Evolutionary conservation across 208 protist genomes (phyloP).

Genomic region (Trypanosoma vivax): DNA sequence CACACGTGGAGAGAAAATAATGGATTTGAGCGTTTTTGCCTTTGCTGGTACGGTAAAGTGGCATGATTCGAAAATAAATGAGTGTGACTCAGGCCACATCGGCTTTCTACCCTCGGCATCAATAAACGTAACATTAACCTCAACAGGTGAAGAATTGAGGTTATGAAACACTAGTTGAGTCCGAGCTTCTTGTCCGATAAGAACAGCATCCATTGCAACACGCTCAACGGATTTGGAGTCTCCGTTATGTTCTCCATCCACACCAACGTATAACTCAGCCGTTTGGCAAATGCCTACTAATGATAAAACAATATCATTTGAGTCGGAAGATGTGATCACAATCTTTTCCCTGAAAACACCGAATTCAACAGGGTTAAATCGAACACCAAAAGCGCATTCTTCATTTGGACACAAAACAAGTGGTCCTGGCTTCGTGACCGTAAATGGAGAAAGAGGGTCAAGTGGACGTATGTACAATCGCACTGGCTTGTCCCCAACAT

Average conservation of each 20-base stretch:
- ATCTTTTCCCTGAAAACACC: constrained; percentile 43
- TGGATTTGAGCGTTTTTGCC: constrained; percentile 7
- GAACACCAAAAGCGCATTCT: constrained; percentile 32
- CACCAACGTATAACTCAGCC: constrained; percentile 40
- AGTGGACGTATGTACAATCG: constrained; percentile 39
- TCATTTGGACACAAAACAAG: constrained; percentile 18
- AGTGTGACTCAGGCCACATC: constrained; percentile 25
- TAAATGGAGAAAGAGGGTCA: constrained; percentile 55
- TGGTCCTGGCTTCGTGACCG: constrained; percentile 29
- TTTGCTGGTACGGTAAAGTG: constrained; percentile 33
- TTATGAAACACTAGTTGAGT: constrained; percentile 40
- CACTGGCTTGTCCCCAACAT: constrained; percentile 22
- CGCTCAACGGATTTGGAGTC: constrained; percentile 18
- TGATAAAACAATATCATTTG: constrained; percentile 32
- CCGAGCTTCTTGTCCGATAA: constrained; percentile 17
- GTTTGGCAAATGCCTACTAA: constrained; percentile 44
- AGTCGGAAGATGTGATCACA: constrained; percentile 18
- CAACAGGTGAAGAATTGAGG: constrained; percentile 46
- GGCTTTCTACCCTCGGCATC: constrained; percentile 1
- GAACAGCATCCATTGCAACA: constrained; percentile 34
- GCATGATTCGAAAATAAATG: constrained; percentile 40
- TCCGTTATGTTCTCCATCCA: constrained; percentile 8
- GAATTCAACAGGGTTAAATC: constrained; percentile 56
- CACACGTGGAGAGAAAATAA: constrained; percentile 32
- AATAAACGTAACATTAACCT: constrained; percentile 33